Conservation (phyloP, 23 red algal species). For the Chondrus crispus region DNA sequence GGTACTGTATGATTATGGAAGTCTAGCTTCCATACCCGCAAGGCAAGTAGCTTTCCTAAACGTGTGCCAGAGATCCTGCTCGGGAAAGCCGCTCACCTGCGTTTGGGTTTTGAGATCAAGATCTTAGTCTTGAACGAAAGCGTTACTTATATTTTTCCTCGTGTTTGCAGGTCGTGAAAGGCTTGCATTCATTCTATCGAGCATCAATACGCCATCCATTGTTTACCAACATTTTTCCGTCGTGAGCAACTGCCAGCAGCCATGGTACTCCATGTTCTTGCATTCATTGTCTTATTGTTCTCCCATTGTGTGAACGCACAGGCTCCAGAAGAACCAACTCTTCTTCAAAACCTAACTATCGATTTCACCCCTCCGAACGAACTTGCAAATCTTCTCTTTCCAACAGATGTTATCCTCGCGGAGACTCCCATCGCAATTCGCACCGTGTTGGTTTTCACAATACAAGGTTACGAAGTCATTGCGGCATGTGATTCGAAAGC, state of each 20-base stretch:
- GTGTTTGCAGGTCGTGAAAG: background rate
- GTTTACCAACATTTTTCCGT: background rate
- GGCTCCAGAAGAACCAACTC: background rate
- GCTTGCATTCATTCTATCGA: background rate
- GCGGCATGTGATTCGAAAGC: constrained; percentile 7
- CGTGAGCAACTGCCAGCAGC: background rate
- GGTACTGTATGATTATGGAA: no score
- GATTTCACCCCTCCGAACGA: background rate
- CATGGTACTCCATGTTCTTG: background rate
- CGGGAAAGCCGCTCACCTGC: no score
- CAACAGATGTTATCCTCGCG: background rate
- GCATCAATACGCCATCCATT: background rate
- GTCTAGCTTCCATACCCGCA: no score
- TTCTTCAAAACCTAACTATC: background rate
- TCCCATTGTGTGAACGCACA: background rate
- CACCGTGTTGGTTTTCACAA: background rate
- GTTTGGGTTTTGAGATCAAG: no score
- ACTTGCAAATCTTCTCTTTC: background rate
- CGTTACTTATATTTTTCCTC: background rate
- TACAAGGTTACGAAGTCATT: background rate
- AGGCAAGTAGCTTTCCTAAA: no score
- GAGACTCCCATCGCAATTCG: constrained; percentile 27
- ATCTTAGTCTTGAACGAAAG: no score
- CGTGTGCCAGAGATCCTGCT: no score
- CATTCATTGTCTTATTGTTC: background rate